phyloP scores from a whole-genome alignment of 352 stramenopile species.

The Blastocystis sp. region DNA sequence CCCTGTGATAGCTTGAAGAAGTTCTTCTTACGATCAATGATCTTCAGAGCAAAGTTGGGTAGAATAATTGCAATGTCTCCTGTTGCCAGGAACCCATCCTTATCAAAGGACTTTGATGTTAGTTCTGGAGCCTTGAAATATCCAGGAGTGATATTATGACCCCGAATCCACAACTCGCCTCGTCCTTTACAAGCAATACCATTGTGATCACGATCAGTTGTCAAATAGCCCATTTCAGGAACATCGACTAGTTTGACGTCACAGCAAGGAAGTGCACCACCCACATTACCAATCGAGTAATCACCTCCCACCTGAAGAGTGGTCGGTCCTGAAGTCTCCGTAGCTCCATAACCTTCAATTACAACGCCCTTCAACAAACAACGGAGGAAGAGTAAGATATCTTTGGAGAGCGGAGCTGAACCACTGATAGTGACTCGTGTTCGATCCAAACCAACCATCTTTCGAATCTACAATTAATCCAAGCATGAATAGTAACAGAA shows the following conservation, averaged over 20 bases:
- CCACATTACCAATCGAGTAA: constrained; percentile 84
- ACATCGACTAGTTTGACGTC: constrained; percentile 91
- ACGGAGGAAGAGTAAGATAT: constrained; percentile 91
- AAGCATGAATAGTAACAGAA: constrained; percentile 77
- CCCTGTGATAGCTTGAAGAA: constrained; percentile 89
- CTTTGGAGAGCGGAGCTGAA: constrained; percentile 85
- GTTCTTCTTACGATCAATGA: constrained; percentile 87
- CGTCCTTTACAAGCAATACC: constrained; percentile 72
- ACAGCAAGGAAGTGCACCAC: constrained; percentile 78
- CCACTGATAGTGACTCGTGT: constrained; percentile 86
- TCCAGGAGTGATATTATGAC: constrained; percentile 74
- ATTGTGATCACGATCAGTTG: constrained; percentile 77
- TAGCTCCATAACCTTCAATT: constrained; percentile 90
- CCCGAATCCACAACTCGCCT: constrained; percentile 70
- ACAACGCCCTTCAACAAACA: constrained; percentile 84
- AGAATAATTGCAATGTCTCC: constrained; percentile 80
- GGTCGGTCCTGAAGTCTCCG: constrained; percentile 82
- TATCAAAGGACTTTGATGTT: constrained; percentile 76
- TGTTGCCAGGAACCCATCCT: constrained; percentile 79
- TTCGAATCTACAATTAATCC: constrained; percentile 23
- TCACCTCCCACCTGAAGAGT: constrained; percentile 78
- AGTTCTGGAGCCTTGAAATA: constrained; percentile 80
- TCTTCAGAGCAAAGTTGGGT: constrained; percentile 77
- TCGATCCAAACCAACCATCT: constrained; percentile 68
- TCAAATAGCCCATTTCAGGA: constrained; percentile 91